These are phyloP conservation scores for Nitzschia putrida DNA, from an alignment of 108 stramenopile species.

Conservation along the genomic window DNA sequence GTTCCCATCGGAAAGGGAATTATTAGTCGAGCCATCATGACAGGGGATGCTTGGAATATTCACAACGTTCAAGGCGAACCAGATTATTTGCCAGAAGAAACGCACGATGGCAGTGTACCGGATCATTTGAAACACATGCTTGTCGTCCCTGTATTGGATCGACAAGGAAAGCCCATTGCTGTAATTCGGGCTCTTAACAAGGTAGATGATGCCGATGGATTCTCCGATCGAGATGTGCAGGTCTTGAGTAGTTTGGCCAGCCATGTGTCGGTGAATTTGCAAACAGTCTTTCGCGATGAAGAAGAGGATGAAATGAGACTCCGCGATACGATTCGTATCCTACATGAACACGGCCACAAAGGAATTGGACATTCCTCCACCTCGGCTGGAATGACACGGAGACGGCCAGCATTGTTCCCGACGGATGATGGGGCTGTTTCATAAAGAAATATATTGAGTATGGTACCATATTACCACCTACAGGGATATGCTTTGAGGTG, in stretches of 20 bases:
- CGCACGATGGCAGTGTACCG: constrained; percentile 4
- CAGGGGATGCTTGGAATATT: constrained; percentile 60
- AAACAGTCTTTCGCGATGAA: constrained; percentile 42
- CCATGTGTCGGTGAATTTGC: constrained; percentile 54
- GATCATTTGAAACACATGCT: constrained; percentile 31
- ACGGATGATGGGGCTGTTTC: too few relatives aligned
- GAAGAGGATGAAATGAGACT: constrained; percentile 43
- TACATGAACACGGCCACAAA: constrained; percentile 56
- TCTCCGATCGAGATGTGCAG: constrained; percentile 54
- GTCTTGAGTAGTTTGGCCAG: constrained; percentile 57
- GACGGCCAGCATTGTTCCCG: constrained; percentile 5
- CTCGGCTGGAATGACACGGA: neutral
- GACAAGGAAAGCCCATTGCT: constrained; percentile 51
- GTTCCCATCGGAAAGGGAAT: constrained; percentile 58
- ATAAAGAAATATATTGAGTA: too few relatives aligned
- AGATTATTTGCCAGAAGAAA: constrained; percentile 26
- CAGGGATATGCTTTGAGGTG: too few relatives aligned
- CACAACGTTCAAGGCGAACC: constrained; percentile 40
- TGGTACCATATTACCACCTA: too few relatives aligned
- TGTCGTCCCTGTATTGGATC: constrained; percentile 63
- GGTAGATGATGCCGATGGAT: constrained; percentile 23
- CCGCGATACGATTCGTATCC: constrained; percentile 57
- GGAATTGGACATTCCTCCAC: constrained; percentile 12
- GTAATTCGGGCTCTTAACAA: constrained; percentile 74
- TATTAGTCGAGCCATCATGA: constrained; percentile 49